These are phyloP conservation scores for Petunia axillaris DNA, from an alignment of 257 asterid species.

Conservation along the genomic window DNA sequence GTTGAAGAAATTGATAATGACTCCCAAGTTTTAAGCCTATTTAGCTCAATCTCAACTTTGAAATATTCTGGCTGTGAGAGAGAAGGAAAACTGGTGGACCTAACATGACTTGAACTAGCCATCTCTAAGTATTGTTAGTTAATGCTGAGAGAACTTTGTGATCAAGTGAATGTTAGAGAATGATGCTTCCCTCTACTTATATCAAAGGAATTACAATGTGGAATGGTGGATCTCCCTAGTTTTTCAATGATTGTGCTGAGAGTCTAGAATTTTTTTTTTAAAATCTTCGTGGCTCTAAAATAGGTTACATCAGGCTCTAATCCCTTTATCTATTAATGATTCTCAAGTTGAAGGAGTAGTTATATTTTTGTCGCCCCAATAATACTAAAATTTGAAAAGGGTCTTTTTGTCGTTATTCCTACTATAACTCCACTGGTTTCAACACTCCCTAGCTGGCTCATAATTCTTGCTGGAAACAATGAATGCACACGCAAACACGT, in stretches of 20 bases:
- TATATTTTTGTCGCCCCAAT: slow-evolving; percentile 13
- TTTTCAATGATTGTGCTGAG: background rate
- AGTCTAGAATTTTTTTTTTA: background rate
- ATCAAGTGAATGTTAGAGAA: slow-evolving; percentile 19
- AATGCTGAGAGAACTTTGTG: background rate
- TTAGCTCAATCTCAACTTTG: slow-evolving; percentile 29
- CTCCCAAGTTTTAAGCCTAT: slow-evolving; percentile 37
- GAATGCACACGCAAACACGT: background rate
- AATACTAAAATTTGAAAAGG: background rate
- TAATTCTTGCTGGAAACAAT: slow-evolving; percentile 10
- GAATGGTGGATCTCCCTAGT: background rate
- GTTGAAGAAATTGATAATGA: slow-evolving; percentile 13
- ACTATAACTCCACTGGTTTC: background rate
- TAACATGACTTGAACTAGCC: slow-evolving; percentile 49
- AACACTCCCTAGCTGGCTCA: slow-evolving; percentile 18
- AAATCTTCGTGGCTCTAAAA: background rate
- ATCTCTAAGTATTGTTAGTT: slow-evolving; percentile 30
- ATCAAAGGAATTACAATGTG: background rate
- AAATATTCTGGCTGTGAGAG: slow-evolving; percentile 44
- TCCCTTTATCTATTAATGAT: background rate
- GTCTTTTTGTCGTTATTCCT: slow-evolving; percentile 16
- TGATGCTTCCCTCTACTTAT: background rate
- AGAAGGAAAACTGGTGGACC: slow-evolving; percentile 65
- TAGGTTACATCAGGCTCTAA: slow-evolving; percentile 11
- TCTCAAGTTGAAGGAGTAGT: background rate